phyloP scores from a whole-genome alignment of 1,284 basidiomycete genomes.

The Marasmius sp. region DNA sequence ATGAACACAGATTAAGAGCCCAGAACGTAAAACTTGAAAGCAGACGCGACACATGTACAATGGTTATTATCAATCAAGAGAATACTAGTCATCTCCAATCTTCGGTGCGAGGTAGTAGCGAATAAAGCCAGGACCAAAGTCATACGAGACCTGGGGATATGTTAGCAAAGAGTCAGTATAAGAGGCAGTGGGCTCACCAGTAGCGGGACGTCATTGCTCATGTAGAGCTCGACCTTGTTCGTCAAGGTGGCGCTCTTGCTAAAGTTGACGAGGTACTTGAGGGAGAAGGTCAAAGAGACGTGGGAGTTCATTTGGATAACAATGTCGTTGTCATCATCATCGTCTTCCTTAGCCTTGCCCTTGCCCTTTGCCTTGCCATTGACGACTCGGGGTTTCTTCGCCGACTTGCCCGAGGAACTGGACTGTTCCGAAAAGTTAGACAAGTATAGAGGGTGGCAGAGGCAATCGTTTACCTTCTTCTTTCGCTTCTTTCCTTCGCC shows the following conservation, averaged over 20 bases:
- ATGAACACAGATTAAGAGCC: neutral
- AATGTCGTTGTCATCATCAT: slow-evolving; percentile 54
- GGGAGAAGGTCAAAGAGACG: slow-evolving; percentile 92
- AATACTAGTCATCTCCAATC: slow-evolving; percentile 73
- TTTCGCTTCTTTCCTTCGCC: slow-evolving; percentile 65
- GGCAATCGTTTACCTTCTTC: slow-evolving; percentile 52
- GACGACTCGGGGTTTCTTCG: slow-evolving; percentile 10
- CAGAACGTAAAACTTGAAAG: neutral
- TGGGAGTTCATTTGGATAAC: slow-evolving; percentile 87
- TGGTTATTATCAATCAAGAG: neutral
- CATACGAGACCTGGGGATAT: slow-evolving; percentile 71
- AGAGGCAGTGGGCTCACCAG: slow-evolving; percentile 52
- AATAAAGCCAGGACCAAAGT: slow-evolving; percentile 81
- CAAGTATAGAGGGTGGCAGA: neutral
- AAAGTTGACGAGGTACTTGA: slow-evolving; percentile 98
- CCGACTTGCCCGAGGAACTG: slow-evolving; percentile 6
- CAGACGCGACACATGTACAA: neutral
- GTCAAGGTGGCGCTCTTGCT: slow-evolving; percentile 87
- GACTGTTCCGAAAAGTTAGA: slow-evolving; percentile 1
- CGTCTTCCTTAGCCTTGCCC: slow-evolving; percentile 50
- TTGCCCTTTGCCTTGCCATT: slow-evolving; percentile 41
- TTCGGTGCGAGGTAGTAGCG: slow-evolving; percentile 89
- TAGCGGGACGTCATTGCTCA: slow-evolving; percentile 90
- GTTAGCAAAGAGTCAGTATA: neutral
- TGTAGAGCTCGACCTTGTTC: slow-evolving; percentile 75